A percentile compares a stretch with the other conserved stretches of the same genome.
Evolutionary conservation across 169 alveolate genomes (phyloP).

Genomic region (Plasmodium vinckei): DNA sequence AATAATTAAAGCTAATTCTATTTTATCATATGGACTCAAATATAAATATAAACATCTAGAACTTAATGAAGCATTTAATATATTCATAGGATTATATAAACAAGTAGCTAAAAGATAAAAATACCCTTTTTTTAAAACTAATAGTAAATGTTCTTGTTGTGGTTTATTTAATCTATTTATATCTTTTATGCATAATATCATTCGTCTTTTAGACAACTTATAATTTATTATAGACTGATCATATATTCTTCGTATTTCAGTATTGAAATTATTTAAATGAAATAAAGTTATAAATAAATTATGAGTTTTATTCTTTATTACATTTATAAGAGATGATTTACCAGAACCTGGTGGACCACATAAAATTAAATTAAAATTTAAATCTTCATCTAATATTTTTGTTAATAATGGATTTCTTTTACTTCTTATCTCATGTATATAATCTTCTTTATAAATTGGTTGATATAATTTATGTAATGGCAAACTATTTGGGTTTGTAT

Average conservation of each 20-base stretch:
- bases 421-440: conserved; percentile 55
- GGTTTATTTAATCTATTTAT: conserved; percentile 65
- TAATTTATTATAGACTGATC: conserved; percentile 58
- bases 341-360: conserved; percentile 89
- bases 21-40: conserved; percentile 49
- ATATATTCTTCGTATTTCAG: conserved; percentile 46
- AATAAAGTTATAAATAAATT: conserved; percentile 47
- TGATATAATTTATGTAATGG: conserved; percentile 72
- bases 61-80: conserved; percentile 50
- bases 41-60: conserved; percentile 58
- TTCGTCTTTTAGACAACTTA: conserved; percentile 33
- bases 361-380: conserved; percentile 76
- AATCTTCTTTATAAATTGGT: conserved; percentile 72
- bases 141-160: conserved; percentile 67
- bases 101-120: conserved; percentile 60
- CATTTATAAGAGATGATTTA: conserved; percentile 82
- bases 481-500: conserved; percentile 4
- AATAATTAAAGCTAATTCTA: conserved; percentile 56
- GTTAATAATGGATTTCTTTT: conserved; percentile 39
- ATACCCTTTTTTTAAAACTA: conserved; percentile 55
- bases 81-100: conserved; percentile 57
- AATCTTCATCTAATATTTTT: conserved; percentile 54
- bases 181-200: conserved; percentile 69
- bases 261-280: conserved; percentile 67
- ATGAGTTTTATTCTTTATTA: conserved; percentile 73